Evolutionary conservation across 148 eudicot genomes (phyloP), one percentile per base, ranked within the genome.

Genomic region (Rhododendron ovatum): DNA sequence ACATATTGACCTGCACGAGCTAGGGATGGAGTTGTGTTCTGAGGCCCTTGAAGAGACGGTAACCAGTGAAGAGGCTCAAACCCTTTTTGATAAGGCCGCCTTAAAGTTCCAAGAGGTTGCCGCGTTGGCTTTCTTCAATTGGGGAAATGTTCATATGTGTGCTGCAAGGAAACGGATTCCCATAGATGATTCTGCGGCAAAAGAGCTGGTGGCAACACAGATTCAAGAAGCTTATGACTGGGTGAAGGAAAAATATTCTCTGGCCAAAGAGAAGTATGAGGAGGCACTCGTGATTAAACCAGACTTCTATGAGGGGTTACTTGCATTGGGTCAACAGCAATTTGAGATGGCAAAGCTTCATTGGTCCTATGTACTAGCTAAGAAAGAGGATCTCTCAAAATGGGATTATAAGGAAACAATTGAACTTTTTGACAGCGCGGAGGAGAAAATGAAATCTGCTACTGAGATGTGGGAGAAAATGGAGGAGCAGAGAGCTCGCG

Each of bases 91-190:
- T 69, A 95, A 93, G 87, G 98, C 99, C 61, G 96, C 99, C 15
- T 83, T 89, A 51, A 97, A 97, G 89, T 97, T 95, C 83, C 99
- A 97, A 84, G 99, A 97, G 87, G 98, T 97, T 22, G 99, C 95
- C n/a, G 99, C 98, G 37, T 87, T 97, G 86, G 99, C 98, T 83
- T 97, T 91, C 86, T 97, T 95, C 79, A 97, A 97, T 35, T 97
- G 99, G 99, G 99, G 99, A 22, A 97, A 97, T 88, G 99, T 97
- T 82, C 96, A 97, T 59, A 95, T 97, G 99, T 95, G 98, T 82
- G 94, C 96, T 35, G 99, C 99, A 57, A 88, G 99, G 83, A 97
- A 97, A 90, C 85, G 93, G 53, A 94, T 97, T 45, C 95, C 98
- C 0, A 91, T 93, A 12, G 96, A 94, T 59, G 99, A 97, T 48